Conservation (phyloP, 164 flowering plant species). For the Vitis rupestris region DNA sequence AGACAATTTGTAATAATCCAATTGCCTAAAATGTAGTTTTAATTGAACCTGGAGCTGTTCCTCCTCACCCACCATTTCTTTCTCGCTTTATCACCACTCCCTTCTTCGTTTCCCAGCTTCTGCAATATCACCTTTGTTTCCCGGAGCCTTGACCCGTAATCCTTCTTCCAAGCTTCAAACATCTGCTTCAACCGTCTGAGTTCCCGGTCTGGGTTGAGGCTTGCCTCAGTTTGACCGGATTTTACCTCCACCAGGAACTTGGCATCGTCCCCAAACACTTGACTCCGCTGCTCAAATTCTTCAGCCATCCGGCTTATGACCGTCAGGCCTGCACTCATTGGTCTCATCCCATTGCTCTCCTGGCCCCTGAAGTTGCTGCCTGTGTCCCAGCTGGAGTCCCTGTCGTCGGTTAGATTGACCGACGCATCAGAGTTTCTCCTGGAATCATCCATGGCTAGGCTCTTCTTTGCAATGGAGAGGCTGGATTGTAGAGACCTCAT, state of each 20-base stretch:
- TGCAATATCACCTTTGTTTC: constrained; percentile 82
- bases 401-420: constrained; percentile 50
- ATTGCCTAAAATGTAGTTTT: not conserved
- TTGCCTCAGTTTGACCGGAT: constrained; percentile 88
- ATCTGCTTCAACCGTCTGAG: constrained; percentile 75
- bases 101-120: constrained; percentile 73
- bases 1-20: too few species aligned
- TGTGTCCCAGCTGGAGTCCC: constrained; percentile 54
- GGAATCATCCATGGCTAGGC: constrained; percentile 76
- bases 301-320: constrained; percentile 82
- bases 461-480: constrained; percentile 86
- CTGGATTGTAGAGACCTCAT: constrained; percentile 95
- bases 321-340: constrained; percentile 79
- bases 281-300: constrained; percentile 89
- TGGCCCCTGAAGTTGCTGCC: constrained; percentile 35
- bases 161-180: constrained; percentile 97
- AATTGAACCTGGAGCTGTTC: constrained; percentile 63
- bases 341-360: constrained; percentile 61
- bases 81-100: constrained; percentile 41
- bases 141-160: constrained; percentile 67
- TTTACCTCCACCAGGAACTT: constrained; percentile 96
- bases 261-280: constrained; percentile 92
- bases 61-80: constrained; percentile 96
- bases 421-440: constrained; percentile 77
- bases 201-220: constrained; percentile 78